Evolutionary conservation across 345 rosid species (phyloP), one percentile per base, ranked within the genome.

Genomic region (Eucalyptus grandis): DNA sequence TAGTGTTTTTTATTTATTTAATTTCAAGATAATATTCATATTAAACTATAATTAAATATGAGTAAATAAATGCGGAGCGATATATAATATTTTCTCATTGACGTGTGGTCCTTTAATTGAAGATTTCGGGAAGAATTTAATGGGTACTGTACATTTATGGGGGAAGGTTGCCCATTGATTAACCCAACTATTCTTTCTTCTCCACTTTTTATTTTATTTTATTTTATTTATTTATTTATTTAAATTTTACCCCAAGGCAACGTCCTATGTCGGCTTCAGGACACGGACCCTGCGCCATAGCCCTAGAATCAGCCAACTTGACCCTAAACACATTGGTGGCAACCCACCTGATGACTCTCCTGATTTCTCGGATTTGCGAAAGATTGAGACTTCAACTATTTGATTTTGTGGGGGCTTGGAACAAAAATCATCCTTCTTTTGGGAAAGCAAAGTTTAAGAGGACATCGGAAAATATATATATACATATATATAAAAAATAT

Each of bases 151-250:
- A 15, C 22, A 31, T 15, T 15, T 31, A 31, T 30, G 5, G 11
- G 12, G 80, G 9, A 67, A 67, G 21, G 40, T 67, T 31, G 34
- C 26, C 58, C 58, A 21, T 21, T 21, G 58, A 53, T 19, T 53
- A 53, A 19, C 24, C 24, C 24, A 19, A 51, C 54, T 53, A 19
- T 19, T 19, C 56, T 19, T 19, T 19, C 10, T 53, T 53, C 10
- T 53, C 0, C 0, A 1, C 24, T 2, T 53, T 19, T 53, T 19
- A n/a, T 19, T 19, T 1, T 53, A 19, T 53, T 19, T 50, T 50
- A 3, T 0, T 6, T 40, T 50, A 15, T 6, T 3, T 6, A 3
- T 50, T 50, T 6, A 0, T 6, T 40, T 50, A 15, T 6, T 3
- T 6, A 3, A 53, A 53, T 19, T 53, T 53, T 24, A 53, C 5